Evolutionary conservation across 2,329 filamentous ascomycete species (phyloP).

Genomic region (Aspergillus caelatus): DNA sequence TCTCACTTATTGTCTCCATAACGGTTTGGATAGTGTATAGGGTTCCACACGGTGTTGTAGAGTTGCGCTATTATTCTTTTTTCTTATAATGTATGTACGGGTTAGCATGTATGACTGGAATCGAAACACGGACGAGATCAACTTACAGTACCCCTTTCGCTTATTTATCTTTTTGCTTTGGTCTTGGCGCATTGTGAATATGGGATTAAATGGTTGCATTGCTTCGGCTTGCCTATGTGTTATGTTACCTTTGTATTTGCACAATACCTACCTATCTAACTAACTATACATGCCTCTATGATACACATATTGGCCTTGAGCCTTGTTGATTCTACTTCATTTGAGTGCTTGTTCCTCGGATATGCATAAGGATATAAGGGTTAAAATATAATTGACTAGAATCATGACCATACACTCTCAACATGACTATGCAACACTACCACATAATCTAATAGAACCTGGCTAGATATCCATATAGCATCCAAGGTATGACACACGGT

Average conservation of each 20-base stretch:
- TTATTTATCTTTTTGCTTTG: slow-evolving; percentile 10
- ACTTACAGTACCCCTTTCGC: slow-evolving; percentile 12
- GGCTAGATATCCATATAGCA: neutral
- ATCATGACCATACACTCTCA: neutral
- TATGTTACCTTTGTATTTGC: neutral
- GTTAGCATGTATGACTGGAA: slow-evolving; percentile 25
- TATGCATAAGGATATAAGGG: slow-evolving; percentile 5
- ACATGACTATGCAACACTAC: slow-evolving; percentile 6
- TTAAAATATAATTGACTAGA: slow-evolving; percentile 4
- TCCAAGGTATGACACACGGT: neutral
- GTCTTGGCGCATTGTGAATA: slow-evolving; percentile 7
- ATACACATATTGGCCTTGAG: neutral
- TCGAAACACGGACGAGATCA: slow-evolving; percentile 14
- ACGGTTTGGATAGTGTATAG: slow-evolving; percentile 17
- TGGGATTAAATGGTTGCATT: slow-evolving; percentile 4
- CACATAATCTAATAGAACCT: neutral
- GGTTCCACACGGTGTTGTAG: slow-evolving; percentile 21
- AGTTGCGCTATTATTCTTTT: slow-evolving; percentile 7
- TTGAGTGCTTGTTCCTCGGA: neutral
- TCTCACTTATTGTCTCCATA: neutral
- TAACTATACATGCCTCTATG: neutral
- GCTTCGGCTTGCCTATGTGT: neutral
- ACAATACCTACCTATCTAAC: neutral
- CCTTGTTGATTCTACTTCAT: neutral
- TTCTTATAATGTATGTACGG: slow-evolving; percentile 25